Evolutionary conservation across 192 early-diverging fungal species (phyloP), one percentile per base, ranked within the genome.

Genomic region (Backusella tuberculispora): DNA sequence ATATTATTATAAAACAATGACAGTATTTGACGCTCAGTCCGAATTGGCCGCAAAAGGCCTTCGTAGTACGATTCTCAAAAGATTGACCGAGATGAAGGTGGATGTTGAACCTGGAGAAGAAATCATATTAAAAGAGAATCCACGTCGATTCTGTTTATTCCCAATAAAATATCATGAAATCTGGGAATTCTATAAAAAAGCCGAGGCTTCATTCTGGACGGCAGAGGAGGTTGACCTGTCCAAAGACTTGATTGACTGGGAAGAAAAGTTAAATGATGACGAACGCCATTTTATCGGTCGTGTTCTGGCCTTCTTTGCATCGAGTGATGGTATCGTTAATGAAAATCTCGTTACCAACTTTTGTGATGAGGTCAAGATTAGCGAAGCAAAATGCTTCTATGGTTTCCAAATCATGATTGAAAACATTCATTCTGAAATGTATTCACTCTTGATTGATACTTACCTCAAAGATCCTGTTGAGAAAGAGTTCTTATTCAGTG

Each of bases 191-290:
- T 96, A 97, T 90, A 96, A 97, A 80, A 97, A 97, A 81, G 94
- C 94, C 75, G 95, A 95, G 77, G 96, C 96, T 3, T 95, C 94
- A 13, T 96, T 96, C 87, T 97, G 95, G 95, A 96, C 95, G 0
- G 95, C 93, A 14, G 95, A 97, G 78, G 95, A 97, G 77, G 93
- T 95, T 56, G 96, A 97, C 81, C 88, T 97, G 29, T 91, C 91
- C 78, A 95, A 97, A 81, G 96, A 97, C 82, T 84, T 88, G 78
- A 71, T 79, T 72, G 92, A 97, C 80, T 97, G 95, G 95, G 93
- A 96, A 76, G 85, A 91, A 80, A 88, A 86, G 34, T 85, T 97
- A 19, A 92, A 77, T 63, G 87, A 92, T 45, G 93, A 95, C 81
- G 96, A 97, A 85, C 88, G 90, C 47, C 91, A 87, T 84, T 97